Evolutionary conservation across 495 filamentous ascomycete species (phyloP), one percentile per base, ranked within the genome.

Genomic region (Aspergillus funiculosus): DNA sequence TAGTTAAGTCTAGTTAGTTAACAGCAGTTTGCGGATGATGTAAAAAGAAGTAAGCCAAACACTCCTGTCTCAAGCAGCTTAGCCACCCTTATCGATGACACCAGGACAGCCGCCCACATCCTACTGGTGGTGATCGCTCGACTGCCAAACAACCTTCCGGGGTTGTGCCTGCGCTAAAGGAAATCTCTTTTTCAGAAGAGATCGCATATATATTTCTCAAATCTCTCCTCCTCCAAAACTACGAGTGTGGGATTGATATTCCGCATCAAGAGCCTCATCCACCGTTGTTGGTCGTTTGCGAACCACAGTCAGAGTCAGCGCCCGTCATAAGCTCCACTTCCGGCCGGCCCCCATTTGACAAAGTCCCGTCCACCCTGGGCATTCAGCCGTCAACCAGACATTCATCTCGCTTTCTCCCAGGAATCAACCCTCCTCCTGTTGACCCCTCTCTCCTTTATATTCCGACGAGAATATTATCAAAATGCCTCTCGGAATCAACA

Each of bases 401-500:
- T 54, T 48, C 49, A 27, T 35, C 29, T 37, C 19, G 18, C 38
- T 42, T 34, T 38, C 34, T 39, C 34, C 34, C 32, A 46, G 32
- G n/a, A 15, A 7, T 15, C 28, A 19, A 19, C 21, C 17, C 13
- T 17, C 19, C 17, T 20, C 18, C 34, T 24, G 15, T 18, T 39
- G 5, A 11, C 22, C 27, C 35, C 2, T 31, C 10, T 30, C 24
- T 31, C 44, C 28, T 35, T 28, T 17, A 31, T 35, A 7, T 31
- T 40, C 48, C 52, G 36, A 37, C 46, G 52, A 51, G 48, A 24
- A 34, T 44, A 47, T 48, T 24, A n/a, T n/a, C 53, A 71, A 62
- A 29, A 78, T 78, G 75, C 69, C 69, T 61, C 65, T 83, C 53
- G 80, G 79, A 57, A 79, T 86, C 55, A 74, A 83, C 61, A 86